phyloP scores from a whole-genome alignment of 1,284 basidiomycete species.

The Moesziomyces sp. region DNA sequence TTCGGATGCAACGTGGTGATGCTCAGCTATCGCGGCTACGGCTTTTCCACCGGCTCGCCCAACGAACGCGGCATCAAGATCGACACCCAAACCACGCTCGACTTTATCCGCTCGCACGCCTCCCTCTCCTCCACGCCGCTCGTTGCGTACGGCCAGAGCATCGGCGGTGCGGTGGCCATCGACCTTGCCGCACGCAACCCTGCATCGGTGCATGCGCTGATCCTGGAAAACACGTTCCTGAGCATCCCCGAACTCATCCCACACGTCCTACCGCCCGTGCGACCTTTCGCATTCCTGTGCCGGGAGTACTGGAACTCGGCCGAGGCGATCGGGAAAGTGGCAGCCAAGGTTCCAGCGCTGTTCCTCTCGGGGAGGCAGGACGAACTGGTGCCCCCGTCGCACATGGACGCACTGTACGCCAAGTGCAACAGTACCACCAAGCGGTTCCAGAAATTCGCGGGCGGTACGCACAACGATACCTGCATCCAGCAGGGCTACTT shows the following conservation, averaged over 20 bases:
- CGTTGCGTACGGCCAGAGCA: slow-evolving; percentile 88
- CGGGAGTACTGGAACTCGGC: slow-evolving; percentile 88
- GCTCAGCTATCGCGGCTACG: slow-evolving; percentile 91
- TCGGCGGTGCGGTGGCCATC: slow-evolving; percentile 94
- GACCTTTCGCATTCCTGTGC: slow-evolving; percentile 82
- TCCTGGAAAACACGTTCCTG: slow-evolving; percentile 80
- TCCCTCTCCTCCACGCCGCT: slow-evolving; percentile 71
- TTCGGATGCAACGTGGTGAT: slow-evolving; percentile 89
- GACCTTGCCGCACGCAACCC: slow-evolving; percentile 85
- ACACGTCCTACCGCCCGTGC: slow-evolving; percentile 80
- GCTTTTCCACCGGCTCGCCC: slow-evolving; percentile 81
- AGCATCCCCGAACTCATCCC: slow-evolving; percentile 71
- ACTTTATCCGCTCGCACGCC: slow-evolving; percentile 80
- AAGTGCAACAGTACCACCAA: slow-evolving; percentile 71
- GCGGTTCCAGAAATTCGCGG: slow-evolving; percentile 70
- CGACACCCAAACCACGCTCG: slow-evolving; percentile 79
- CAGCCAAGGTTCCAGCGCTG: slow-evolving; percentile 80
- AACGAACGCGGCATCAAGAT: slow-evolving; percentile 81
- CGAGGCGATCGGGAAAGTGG: slow-evolving; percentile 77
- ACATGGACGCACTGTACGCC: slow-evolving; percentile 83
- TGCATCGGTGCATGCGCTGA: slow-evolving; percentile 76
- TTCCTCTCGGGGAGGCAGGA: slow-evolving; percentile 83
- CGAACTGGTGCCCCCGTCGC: slow-evolving; percentile 83
- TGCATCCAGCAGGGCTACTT: slow-evolving; percentile 63
- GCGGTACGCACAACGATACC: slow-evolving; percentile 75